These are phyloP conservation scores for Juncus inflexus DNA, from an alignment of 176 grass and related monocot species.

Conservation along the genomic window DNA sequence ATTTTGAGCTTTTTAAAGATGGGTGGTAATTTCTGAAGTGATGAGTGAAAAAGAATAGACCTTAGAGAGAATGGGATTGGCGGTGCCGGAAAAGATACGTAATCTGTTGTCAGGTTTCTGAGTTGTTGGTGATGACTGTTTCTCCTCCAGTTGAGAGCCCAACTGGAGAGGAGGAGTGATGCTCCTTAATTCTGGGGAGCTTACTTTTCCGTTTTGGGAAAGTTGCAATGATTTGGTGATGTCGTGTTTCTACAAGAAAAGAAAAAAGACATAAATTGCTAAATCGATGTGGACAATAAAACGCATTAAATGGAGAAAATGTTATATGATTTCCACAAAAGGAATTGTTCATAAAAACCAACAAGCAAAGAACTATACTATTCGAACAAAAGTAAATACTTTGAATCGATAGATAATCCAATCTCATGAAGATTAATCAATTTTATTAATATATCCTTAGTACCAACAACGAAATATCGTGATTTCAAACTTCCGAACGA, in stretches of 20 bases:
- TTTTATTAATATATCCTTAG: too few relatives aligned
- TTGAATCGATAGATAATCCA: too few relatives aligned
- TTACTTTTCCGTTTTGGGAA: slow-evolving; percentile 5
- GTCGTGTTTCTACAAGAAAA: slow-evolving; percentile 2
- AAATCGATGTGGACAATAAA: too few relatives aligned
- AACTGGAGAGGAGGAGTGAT: background rate
- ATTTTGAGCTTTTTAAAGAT: background rate
- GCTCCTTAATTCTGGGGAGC: background rate
- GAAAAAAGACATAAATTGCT: background rate
- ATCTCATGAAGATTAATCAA: too few relatives aligned
- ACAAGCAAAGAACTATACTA: background rate
- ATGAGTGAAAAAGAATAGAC: slow-evolving; percentile 21
- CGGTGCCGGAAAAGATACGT: slow-evolving; percentile 79
- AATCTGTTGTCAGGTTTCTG: slow-evolving; percentile 39
- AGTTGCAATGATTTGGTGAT: slow-evolving; percentile 6
- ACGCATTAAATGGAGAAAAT: too few relatives aligned
- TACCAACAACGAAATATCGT: too few relatives aligned
- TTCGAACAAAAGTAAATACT: background rate
- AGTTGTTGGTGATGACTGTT: background rate
- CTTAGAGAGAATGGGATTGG: slow-evolving; percentile 61
- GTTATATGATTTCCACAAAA: too few relatives aligned
- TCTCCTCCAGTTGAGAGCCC: slow-evolving; percentile 2
- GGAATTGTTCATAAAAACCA: too few relatives aligned
- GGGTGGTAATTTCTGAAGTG: background rate
- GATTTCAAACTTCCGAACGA: slow-evolving; percentile 12